Percentiles rank a stretch among this genome's conserved stretches.
These are phyloP conservation scores for Leccinellum albellum DNA, from an alignment of 768 basidiomycete genomes.

Conservation along the genomic window DNA sequence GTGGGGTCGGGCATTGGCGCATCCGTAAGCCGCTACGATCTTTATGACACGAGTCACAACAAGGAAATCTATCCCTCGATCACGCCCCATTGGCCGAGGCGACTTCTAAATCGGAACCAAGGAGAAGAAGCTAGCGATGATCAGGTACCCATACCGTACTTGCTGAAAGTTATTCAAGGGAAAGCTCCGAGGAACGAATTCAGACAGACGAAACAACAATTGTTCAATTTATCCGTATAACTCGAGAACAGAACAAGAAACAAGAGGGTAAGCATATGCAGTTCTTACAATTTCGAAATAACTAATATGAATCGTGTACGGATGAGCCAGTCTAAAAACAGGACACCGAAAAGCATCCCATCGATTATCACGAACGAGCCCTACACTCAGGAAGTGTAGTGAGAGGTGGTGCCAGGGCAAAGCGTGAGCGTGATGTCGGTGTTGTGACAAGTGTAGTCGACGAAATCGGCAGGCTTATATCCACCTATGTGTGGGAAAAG, in stretches of 20 bases:
- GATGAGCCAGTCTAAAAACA: background rate
- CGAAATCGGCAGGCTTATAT: slow-evolving; percentile 23
- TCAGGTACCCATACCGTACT: background rate
- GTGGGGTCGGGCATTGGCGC: too few species aligned
- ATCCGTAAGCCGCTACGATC: too few species aligned
- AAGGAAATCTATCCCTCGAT: too few species aligned
- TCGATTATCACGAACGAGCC: background rate
- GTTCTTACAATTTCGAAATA: background rate
- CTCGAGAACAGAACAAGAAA: background rate
- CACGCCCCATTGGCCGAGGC: too few species aligned
- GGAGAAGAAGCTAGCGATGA: background rate
- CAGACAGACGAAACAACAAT: background rate
- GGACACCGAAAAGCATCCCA: background rate
- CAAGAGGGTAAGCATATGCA: background rate
- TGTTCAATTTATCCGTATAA: background rate
- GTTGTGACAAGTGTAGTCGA: slow-evolving; percentile 28
- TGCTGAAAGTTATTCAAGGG: background rate
- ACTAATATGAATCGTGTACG: background rate
- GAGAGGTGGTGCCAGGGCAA: slow-evolving; percentile 15
- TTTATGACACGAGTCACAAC: too few species aligned
- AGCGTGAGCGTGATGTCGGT: slow-evolving; percentile 28
- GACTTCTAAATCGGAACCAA: background rate
- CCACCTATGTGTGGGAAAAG: background rate
- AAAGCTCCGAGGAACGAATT: background rate
- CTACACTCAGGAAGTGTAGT: background rate